Conservation (phyloP, 139 green algal species). For the Haematococcus lacustris region DNA sequence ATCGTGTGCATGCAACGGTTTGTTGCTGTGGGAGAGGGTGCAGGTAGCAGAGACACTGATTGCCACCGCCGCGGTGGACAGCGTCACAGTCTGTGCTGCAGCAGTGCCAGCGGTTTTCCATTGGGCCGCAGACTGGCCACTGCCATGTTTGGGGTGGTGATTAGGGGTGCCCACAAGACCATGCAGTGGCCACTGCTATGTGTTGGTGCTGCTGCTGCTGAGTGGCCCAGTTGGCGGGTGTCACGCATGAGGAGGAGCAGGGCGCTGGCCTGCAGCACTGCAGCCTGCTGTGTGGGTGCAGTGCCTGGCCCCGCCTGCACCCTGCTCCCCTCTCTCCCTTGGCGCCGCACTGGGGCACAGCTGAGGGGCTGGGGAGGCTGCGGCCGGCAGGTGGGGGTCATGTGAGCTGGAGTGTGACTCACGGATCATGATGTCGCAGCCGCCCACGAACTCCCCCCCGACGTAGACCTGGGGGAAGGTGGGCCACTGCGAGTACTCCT, state of each 20-base stretch:
- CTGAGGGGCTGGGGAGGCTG: too few relatives aligned
- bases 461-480: slow-evolving; percentile 93
- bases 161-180: not conserved
- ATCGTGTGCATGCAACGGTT: not conserved
- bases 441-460: slow-evolving; percentile 89
- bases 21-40: not conserved
- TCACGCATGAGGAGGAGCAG: not conserved
- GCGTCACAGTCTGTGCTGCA: not conserved
- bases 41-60: too few relatives aligned
- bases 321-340: not conserved
- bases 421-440: slow-evolving; percentile 95
- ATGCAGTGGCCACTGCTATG: not conserved
- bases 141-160: not conserved
- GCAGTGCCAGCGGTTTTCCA: not conserved
- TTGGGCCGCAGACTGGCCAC: not conserved
- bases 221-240: not conserved
- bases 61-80: not conserved
- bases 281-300: not conserved
- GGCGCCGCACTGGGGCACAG: not conserved
- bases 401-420: slow-evolving; percentile 15
- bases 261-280: not conserved
- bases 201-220: not conserved
- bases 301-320: not conserved
- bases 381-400: not conserved
- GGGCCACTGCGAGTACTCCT: slow-evolving; percentile 79